These are phyloP conservation scores for Cercospora berteroae DNA, from an alignment of 2,329 filamentous ascomycete genomes.

Conservation along the genomic window DNA sequence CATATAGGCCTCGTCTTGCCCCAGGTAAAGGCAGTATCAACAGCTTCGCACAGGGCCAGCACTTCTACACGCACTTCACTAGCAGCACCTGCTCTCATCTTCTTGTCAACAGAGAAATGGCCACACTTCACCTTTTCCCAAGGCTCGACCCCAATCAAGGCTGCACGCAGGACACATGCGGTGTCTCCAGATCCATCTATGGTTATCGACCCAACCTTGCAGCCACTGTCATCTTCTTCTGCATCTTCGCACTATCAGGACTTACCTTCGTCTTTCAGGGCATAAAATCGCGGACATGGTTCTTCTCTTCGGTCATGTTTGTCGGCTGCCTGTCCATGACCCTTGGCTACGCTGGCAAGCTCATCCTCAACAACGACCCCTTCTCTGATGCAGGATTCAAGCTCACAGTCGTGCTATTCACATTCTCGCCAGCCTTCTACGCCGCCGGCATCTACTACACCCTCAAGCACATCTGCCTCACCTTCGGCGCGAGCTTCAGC, in stretches of 20 bases:
- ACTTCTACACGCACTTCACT: background rate
- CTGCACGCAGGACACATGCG: conserved; percentile 34
- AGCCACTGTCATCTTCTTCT: conserved; percentile 43
- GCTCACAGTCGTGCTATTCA: conserved; percentile 45
- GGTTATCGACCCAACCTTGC: conserved; percentile 40
- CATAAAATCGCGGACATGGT: conserved; percentile 36
- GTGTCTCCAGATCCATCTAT: conserved; percentile 29
- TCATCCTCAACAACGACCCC: conserved; percentile 45
- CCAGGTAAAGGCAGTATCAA: background rate
- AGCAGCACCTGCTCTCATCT: background rate
- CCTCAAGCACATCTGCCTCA: conserved; percentile 42
- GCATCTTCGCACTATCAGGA: conserved; percentile 37
- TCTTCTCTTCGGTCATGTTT: conserved; percentile 45
- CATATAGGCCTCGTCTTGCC: background rate
- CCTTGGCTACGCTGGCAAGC: conserved; percentile 45
- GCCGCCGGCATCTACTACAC: conserved; percentile 48
- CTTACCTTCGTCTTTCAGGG: conserved; percentile 37
- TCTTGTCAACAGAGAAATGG: conserved; percentile 9
- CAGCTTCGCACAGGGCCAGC: background rate
- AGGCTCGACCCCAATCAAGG: conserved; percentile 28
- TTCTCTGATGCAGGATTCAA: conserved; percentile 46
- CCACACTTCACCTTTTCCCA: conserved; percentile 18
- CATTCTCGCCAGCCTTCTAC: conserved; percentile 47
- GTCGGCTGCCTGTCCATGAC: conserved; percentile 45
- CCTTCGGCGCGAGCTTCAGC: conserved; percentile 39